phyloP scores from a whole-genome alignment of 495 filamentous ascomycete genomes.

The Beverwykella pulmonaria region DNA sequence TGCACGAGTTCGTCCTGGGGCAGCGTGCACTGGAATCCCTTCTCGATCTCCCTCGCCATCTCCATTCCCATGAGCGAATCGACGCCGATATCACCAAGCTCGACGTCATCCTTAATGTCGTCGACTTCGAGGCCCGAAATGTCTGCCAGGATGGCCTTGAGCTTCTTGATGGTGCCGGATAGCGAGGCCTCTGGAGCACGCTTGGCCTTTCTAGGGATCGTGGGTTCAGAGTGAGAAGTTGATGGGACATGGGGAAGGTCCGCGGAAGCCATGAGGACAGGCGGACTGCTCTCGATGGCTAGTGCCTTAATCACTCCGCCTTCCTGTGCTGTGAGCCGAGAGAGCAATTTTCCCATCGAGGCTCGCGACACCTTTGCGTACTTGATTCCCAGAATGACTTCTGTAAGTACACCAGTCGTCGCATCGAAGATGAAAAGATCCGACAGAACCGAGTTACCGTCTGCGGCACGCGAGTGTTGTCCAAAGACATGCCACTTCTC shows the following conservation, averaged over 20 bases:
- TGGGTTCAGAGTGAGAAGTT: neutral
- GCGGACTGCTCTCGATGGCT: slow-evolving; percentile 9
- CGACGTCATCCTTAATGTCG: neutral
- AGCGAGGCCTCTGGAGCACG: neutral
- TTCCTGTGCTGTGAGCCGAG: slow-evolving; percentile 12
- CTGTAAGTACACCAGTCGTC: slow-evolving; percentile 46
- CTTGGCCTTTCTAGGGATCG: neutral
- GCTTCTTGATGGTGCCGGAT: neutral
- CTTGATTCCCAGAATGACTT: slow-evolving; percentile 56
- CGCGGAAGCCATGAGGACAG: neutral
- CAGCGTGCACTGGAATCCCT: neutral
- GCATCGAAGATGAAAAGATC: slow-evolving; percentile 60
- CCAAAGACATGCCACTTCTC: slow-evolving; percentile 53
- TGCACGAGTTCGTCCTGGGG: neutral
- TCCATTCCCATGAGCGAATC: slow-evolving; percentile 25
- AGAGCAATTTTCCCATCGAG: slow-evolving; percentile 49
- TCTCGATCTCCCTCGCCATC: slow-evolving; percentile 7
- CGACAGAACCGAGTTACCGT: slow-evolving; percentile 46
- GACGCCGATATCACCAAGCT: slow-evolving; percentile 15
- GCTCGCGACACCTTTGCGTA: slow-evolving; percentile 52
- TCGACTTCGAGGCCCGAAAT: neutral
- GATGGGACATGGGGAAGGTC: neutral
- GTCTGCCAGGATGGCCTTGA: slow-evolving; percentile 29
- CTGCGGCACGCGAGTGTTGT: slow-evolving; percentile 41
- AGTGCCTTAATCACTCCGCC: neutral